Percentiles rank a stretch among this genome's conserved stretches.
Conservation (phyloP, 2,329 filamentous ascomycete species). For the Cytospora piceicola region DNA sequence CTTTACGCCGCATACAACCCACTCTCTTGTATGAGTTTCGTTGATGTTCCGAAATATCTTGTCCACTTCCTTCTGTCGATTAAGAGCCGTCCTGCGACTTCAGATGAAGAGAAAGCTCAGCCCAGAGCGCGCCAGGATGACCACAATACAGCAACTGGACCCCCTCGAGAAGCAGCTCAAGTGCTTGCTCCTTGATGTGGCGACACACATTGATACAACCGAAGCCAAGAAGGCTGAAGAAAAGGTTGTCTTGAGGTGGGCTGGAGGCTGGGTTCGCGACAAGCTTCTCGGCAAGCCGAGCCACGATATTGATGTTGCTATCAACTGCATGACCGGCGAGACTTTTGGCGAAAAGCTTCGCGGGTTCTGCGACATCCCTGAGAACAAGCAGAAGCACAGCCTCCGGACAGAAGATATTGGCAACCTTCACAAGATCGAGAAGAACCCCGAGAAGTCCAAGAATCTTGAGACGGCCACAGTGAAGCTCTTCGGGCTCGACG, state of each 20-base stretch:
- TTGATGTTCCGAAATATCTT: constrained; percentile 17
- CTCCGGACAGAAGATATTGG: constrained; percentile 65
- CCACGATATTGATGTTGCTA: constrained; percentile 83
- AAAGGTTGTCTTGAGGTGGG: constrained; percentile 72
- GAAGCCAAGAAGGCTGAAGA: constrained; percentile 39
- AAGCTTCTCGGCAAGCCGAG: constrained; percentile 74
- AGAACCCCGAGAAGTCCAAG: constrained; percentile 95
- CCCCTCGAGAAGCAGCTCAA: constrained; percentile 73
- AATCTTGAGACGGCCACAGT: constrained; percentile 92
- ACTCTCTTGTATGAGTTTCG: background rate
- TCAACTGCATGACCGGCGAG: constrained; percentile 83
- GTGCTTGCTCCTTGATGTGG: constrained; percentile 81
- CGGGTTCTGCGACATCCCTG: constrained; percentile 66
- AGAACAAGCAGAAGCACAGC: constrained; percentile 64
- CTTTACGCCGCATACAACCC: background rate
- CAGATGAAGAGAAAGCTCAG: constrained; percentile 32
- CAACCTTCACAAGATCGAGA: constrained; percentile 83
- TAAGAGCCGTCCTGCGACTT: constrained; percentile 11
- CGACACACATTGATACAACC: constrained; percentile 64
- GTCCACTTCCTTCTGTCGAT: background rate
- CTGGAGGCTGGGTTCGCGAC: constrained; percentile 87
- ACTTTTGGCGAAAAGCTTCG: constrained; percentile 72
- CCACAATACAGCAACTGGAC: constrained; percentile 59
- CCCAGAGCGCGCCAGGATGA: constrained; percentile 20
- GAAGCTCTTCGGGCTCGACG: constrained; percentile 80